Evolutionary conservation across 2,329 filamentous ascomycete species (phyloP).

Genomic region (Pyrenochaeta sp.): DNA sequence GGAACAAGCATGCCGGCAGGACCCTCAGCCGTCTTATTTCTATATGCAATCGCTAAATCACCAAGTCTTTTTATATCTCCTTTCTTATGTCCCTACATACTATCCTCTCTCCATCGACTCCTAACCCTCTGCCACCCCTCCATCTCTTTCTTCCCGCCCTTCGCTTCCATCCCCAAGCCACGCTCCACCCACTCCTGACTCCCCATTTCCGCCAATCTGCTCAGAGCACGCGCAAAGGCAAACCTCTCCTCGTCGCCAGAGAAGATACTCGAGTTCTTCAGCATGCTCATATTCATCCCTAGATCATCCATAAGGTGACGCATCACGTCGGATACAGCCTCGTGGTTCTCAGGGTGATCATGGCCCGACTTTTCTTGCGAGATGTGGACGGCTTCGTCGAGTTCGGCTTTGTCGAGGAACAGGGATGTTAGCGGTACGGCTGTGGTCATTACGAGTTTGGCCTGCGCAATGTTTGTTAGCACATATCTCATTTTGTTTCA

Average conservation of each 20-base stretch:
- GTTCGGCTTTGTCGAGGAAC: conserved; percentile 73
- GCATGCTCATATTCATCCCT: conserved; percentile 80
- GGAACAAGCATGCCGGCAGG: no score
- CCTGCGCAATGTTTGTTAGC: conserved; percentile 57
- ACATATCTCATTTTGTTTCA: neutral
- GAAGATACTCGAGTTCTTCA: conserved; percentile 88
- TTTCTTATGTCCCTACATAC: conserved; percentile 26
- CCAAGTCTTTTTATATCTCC: no score
- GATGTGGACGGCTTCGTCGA: conserved; percentile 56
- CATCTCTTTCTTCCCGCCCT: conserved; percentile 70
- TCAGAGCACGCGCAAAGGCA: conserved; percentile 90
- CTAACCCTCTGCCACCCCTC: conserved; percentile 72
- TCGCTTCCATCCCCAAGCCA: conserved; percentile 69
- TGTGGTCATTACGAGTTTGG: conserved; percentile 94
- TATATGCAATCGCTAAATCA: neutral
- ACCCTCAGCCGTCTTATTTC: no score
- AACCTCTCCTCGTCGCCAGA: conserved; percentile 96
- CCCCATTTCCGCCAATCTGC: conserved; percentile 88
- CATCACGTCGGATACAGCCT: conserved; percentile 73
- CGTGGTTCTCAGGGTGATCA: conserved; percentile 47
- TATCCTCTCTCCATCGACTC: conserved; percentile 68
- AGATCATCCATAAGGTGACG: conserved; percentile 86
- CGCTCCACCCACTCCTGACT: conserved; percentile 94
- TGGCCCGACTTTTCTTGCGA: conserved; percentile 47
- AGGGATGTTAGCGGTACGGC: conserved; percentile 84